phyloP scores from a whole-genome alignment of 169 alveolate genomes.

The Plasmodium knowlesi region DNA sequence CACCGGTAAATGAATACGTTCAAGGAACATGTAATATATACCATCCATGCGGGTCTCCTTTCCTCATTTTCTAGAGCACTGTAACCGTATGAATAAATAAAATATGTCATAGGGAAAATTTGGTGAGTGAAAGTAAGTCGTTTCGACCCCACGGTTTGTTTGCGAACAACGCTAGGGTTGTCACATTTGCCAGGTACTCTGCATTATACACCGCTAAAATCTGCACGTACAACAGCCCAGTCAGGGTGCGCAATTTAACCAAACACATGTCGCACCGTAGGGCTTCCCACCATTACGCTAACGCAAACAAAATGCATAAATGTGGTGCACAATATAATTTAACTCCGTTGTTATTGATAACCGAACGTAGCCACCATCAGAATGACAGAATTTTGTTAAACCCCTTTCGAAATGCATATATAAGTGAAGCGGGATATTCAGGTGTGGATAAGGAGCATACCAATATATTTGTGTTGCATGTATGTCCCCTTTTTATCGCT shows the following conservation, averaged over 20 bases:
- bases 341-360: background rate
- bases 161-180: background rate
- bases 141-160: background rate
- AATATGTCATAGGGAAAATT: background rate
- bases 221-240: background rate
- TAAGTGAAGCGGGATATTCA: background rate
- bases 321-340: background rate
- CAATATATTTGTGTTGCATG: background rate
- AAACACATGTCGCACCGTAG: background rate
- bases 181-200: background rate
- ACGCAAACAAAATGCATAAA: background rate
- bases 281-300: background rate
- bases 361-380: background rate
- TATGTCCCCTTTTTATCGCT: background rate
- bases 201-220: background rate
- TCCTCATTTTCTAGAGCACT: background rate
- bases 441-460: background rate
- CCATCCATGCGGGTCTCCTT: background rate
- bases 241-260: background rate
- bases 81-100: background rate
- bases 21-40: background rate
- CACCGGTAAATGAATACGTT: background rate
- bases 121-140: background rate
- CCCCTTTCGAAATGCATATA: background rate
- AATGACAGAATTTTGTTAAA: background rate